These are phyloP conservation scores for Plasmodium reichenowi DNA, from an alignment of 169 alveolate species.

Conservation along the genomic window DNA sequence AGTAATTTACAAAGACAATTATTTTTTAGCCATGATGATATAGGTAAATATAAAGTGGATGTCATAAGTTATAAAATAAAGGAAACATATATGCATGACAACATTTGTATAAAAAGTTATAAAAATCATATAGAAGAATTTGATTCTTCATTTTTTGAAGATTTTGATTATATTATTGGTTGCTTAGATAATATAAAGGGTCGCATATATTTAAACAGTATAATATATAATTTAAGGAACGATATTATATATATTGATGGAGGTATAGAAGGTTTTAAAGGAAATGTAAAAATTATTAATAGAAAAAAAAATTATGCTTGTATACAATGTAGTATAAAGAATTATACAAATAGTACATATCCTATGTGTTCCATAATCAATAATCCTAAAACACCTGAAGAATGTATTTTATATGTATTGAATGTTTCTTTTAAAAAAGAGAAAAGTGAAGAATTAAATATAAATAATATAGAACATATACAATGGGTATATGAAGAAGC, in stretches of 20 bases:
- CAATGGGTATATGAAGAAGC: slow-evolving; percentile 44
- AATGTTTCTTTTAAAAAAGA: slow-evolving; percentile 17
- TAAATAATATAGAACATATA: slow-evolving; percentile 3
- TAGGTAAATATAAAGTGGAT: slow-evolving; percentile 18
- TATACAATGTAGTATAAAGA: slow-evolving; percentile 66
- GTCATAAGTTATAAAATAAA: slow-evolving; percentile 3
- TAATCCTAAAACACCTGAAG: slow-evolving; percentile 78
- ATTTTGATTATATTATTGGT: slow-evolving; percentile 49
- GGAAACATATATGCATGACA: slow-evolving; percentile 10
- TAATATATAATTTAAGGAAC: slow-evolving; percentile 22
- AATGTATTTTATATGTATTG: slow-evolving; percentile 76
- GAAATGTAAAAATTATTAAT: slow-evolving; percentile 77
- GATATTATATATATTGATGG: slow-evolving; percentile 79
- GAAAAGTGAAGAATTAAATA: slow-evolving; percentile 1
- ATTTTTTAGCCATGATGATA: slow-evolving; percentile 62
- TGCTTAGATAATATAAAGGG: slow-evolving; percentile 58
- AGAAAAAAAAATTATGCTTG: slow-evolving; percentile 74
- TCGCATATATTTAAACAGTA: slow-evolving; percentile 26
- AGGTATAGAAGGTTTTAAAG: slow-evolving; percentile 82
- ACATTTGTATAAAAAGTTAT: slow-evolving; percentile 34
- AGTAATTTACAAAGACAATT: slow-evolving; percentile 81
- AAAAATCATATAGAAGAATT: slow-evolving; percentile 14
- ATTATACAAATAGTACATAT: slow-evolving; percentile 42
- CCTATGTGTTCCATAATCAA: slow-evolving; percentile 77
- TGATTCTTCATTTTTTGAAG: slow-evolving; percentile 30